Percentiles rank a stretch among this genome's conserved stretches.
Conservation (phyloP, 2,329 filamentous ascomycete genomes). For the Diaporthe vaccinii region DNA sequence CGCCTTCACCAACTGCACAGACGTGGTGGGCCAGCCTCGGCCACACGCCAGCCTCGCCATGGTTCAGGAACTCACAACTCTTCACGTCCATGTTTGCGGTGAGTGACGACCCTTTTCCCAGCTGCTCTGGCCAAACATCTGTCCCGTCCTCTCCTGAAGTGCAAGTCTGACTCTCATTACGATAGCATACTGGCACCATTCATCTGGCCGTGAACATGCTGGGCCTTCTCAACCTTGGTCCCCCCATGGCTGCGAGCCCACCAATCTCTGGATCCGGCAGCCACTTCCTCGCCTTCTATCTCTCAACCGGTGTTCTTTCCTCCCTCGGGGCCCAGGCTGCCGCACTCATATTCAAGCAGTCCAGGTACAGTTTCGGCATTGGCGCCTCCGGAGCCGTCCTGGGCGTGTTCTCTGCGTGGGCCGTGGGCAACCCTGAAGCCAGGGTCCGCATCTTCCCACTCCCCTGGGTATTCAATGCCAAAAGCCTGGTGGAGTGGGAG, state of each 20-base stretch:
- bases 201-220: slow-evolving; percentile 51
- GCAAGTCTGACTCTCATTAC: background rate
- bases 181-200: slow-evolving; percentile 43
- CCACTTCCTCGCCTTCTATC: slow-evolving; percentile 47
- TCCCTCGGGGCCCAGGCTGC: slow-evolving; percentile 43
- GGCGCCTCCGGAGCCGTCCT: slow-evolving; percentile 47
- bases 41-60: slow-evolving; percentile 29
- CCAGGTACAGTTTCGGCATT: slow-evolving; percentile 41
- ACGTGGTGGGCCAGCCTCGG: slow-evolving; percentile 16
- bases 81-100: slow-evolving; percentile 48
- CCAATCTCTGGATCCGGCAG: slow-evolving; percentile 44
- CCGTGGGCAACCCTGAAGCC: slow-evolving; percentile 41
- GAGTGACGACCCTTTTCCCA: background rate
- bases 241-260: slow-evolving; percentile 42
- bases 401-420: slow-evolving; percentile 45
- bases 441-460: slow-evolving; percentile 43
- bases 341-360: slow-evolving; percentile 37
- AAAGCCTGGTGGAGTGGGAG: slow-evolving; percentile 41
- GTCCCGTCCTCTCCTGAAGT: background rate
- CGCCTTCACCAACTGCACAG: slow-evolving; percentile 37
- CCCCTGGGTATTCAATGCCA: slow-evolving; percentile 42
- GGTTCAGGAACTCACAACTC: slow-evolving; percentile 38
- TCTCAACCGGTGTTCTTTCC: slow-evolving; percentile 44
- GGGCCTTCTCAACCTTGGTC: slow-evolving; percentile 45
- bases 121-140: too few relatives aligned